phyloP scores from a whole-genome alignment of 2,329 filamentous ascomycete genomes.

The Ramularia collo-cygni region DNA sequence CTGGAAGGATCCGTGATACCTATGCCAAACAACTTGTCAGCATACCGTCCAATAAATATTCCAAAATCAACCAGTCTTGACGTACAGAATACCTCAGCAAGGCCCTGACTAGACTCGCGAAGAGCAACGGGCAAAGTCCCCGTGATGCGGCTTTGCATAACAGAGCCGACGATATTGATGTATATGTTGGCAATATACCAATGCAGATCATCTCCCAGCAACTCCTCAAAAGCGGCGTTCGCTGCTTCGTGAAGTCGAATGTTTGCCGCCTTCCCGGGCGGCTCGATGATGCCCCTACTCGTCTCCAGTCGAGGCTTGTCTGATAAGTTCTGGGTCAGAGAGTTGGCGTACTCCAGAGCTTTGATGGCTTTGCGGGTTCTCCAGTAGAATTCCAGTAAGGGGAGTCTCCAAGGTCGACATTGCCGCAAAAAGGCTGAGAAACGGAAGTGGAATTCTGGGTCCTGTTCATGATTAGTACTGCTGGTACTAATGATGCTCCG shows the following conservation, averaged over 20 bases:
- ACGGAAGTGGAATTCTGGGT: conserved; percentile 6
- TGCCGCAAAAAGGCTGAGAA: conserved; percentile 8
- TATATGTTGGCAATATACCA: conserved; percentile 65
- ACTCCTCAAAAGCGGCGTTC: conserved; percentile 53
- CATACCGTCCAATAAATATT: too few relatives aligned
- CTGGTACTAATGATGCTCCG: not conserved
- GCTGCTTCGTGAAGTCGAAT: conserved; percentile 54
- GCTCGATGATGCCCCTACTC: conserved; percentile 1
- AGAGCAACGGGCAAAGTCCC: conserved; percentile 58
- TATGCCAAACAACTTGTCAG: too few relatives aligned
- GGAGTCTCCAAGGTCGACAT: conserved; percentile 9
- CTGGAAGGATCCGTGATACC: conserved; percentile 66
- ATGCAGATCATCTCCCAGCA: conserved; percentile 62
- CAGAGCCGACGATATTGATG: conserved; percentile 59
- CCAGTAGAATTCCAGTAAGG: conserved; percentile 12
- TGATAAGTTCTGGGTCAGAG: conserved; percentile 52
- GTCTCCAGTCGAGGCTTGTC: conserved; percentile 37
- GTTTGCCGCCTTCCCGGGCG: conserved; percentile 45
- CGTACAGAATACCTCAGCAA: conserved; percentile 73
- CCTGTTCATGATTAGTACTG: not conserved
- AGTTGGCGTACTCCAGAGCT: conserved; percentile 64
- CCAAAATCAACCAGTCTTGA: too few relatives aligned
- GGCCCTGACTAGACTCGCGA: conserved; percentile 60
- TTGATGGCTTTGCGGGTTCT: conserved; percentile 53
- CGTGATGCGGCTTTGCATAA: conserved; percentile 61